Percentiles rank a stretch among this genome's conserved stretches.
phyloP scores from a whole-genome alignment of 257 asterid species.

The Nicotiana attenuata region DNA sequence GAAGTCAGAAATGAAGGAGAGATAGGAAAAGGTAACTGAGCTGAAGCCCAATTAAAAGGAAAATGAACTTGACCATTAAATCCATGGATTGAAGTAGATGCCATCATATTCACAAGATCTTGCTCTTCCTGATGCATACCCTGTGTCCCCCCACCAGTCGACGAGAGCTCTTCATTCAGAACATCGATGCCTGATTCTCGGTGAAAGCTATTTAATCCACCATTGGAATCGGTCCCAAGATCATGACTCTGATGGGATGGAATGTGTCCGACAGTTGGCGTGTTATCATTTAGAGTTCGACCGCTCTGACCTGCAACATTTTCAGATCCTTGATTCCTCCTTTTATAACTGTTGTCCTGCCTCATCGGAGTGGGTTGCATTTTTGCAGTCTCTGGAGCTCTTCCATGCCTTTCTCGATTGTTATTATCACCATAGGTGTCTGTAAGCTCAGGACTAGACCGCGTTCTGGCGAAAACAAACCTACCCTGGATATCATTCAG shows the following conservation, averaged over 20 bases:
- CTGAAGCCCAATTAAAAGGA: constrained; percentile 59
- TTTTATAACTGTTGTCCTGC: constrained; percentile 41
- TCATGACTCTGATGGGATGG: constrained; percentile 48
- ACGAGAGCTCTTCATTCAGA: constrained; percentile 52
- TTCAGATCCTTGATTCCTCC: constrained; percentile 47
- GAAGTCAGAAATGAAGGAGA: constrained; percentile 75
- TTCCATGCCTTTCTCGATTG: constrained; percentile 33
- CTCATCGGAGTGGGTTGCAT: constrained; percentile 31
- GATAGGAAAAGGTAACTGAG: constrained; percentile 68
- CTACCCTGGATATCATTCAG: constrained; percentile 55
- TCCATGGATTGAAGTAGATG: constrained; percentile 76
- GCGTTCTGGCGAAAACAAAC: constrained; percentile 70
- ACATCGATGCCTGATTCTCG: constrained; percentile 47
- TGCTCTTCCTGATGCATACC: constrained; percentile 77
- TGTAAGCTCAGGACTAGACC: constrained; percentile 90
- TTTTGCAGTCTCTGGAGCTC: constrained; percentile 46
- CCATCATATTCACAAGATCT: constrained; percentile 79
- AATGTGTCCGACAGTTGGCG: constrained; percentile 30
- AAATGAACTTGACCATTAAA: constrained; percentile 58
- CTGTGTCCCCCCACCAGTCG: constrained; percentile 48
- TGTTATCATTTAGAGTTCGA: constrained; percentile 41
- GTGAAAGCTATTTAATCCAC: constrained; percentile 41
- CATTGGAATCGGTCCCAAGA: constrained; percentile 42
- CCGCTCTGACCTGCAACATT: constrained; percentile 43
- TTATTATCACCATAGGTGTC: constrained; percentile 52